These are phyloP conservation scores for Pseudohalonectria lignicola DNA, from an alignment of 2,329 filamentous ascomycete species.

Conservation along the genomic window DNA sequence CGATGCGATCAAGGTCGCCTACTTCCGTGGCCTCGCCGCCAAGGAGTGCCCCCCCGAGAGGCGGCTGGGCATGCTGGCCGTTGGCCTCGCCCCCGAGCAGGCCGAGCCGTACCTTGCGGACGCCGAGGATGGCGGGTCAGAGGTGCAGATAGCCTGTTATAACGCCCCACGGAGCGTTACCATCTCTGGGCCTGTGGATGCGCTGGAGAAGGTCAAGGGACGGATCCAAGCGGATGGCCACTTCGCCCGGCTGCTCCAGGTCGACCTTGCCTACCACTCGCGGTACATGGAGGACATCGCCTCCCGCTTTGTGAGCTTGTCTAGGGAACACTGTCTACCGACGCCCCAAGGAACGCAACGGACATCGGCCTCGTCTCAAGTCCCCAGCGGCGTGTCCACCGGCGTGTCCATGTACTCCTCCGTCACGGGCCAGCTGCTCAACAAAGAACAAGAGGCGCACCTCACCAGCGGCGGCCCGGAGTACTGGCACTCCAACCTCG, in stretches of 20 bases:
- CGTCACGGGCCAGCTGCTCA: conserved; percentile 7
- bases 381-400: too few species aligned
- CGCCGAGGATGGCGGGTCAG: background rate
- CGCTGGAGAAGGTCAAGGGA: background rate
- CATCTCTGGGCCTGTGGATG: background rate
- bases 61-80: conserved; percentile 12
- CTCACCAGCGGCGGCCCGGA: too few species aligned
- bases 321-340: too few species aligned
- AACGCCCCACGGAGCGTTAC: background rate
- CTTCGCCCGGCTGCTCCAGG: conserved; percentile 18
- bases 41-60: too few species aligned
- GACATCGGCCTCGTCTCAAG: too few species aligned
- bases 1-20: background rate
- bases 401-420: too few species aligned
- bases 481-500: conserved; percentile 20
- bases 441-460: conserved; percentile 4
- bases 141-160: background rate
- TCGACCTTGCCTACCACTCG: conserved; percentile 25
- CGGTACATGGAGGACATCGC: conserved; percentile 15
- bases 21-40: background rate
- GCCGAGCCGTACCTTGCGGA: conserved; percentile 1
- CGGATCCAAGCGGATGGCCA: conserved; percentile 13
- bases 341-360: too few species aligned
- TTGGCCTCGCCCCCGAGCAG: conserved; percentile 4
- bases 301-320: too few species aligned